Evolutionary conservation across 129 eudicot genomes (phyloP).

Genomic region (Flaveria sonorensis): DNA sequence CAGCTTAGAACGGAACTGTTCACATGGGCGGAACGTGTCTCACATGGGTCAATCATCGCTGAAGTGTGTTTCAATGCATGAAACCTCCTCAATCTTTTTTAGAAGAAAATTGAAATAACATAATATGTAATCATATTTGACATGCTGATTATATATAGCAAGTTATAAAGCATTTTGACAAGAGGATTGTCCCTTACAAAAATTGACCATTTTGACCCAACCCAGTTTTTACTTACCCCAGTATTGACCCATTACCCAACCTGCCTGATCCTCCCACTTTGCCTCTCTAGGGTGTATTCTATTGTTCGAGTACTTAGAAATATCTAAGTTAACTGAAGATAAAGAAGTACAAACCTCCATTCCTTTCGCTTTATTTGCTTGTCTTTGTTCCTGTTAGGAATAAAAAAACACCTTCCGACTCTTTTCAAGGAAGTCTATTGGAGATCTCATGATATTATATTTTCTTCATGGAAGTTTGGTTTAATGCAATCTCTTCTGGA

Average conservation of each 20-base stretch:
- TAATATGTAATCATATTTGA: background rate
- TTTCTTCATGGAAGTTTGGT: background rate
- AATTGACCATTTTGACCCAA: background rate
- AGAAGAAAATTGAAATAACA: background rate
- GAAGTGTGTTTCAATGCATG: background rate
- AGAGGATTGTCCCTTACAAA: background rate
- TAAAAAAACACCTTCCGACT: background rate
- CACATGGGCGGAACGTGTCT: background rate
- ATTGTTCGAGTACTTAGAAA: background rate
- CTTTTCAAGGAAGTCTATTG: background rate
- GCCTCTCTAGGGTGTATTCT: background rate
- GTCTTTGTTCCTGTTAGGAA: conserved; percentile 3
- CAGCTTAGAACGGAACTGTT: background rate
- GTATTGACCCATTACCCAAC: background rate
- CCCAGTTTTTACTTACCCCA: background rate
- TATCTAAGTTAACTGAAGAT: background rate
- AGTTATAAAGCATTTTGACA: background rate
- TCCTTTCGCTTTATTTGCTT: background rate
- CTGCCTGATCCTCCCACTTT: background rate
- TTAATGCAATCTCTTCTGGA: background rate
- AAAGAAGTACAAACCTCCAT: conserved; percentile 1
- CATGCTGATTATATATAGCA: background rate
- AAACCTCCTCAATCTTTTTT: background rate
- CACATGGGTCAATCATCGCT: background rate
- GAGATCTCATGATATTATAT: background rate